Conservation (phyloP, 2,329 filamentous ascomycete species). For the Fusarium coicis region DNA sequence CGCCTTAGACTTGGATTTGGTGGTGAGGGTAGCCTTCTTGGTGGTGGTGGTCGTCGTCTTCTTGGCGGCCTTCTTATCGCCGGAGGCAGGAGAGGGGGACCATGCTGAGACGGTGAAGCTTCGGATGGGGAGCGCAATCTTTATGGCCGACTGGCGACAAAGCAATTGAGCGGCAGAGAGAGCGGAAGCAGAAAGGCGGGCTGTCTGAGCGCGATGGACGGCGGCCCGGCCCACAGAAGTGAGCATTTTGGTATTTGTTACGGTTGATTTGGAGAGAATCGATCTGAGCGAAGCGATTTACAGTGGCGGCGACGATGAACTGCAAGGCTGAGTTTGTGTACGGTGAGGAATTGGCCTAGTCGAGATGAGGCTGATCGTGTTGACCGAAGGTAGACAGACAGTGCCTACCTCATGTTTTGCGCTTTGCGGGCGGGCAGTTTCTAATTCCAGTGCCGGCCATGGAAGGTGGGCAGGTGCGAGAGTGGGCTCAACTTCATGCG, state of each 20-base stretch:
- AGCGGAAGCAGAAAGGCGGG: conserved; percentile 38
- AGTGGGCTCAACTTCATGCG: conserved; percentile 21
- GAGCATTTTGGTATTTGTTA: conserved; percentile 50
- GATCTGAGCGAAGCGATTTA: background rate
- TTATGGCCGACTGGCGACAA: conserved; percentile 28
- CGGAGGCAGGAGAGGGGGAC: conserved; percentile 40
- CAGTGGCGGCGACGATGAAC: background rate
- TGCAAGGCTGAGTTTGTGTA: conserved; percentile 21
- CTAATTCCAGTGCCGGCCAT: conserved; percentile 21
- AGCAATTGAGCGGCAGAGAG: conserved; percentile 39
- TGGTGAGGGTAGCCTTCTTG: conserved; percentile 37
- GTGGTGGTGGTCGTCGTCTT: conserved; percentile 28
- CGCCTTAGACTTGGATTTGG: conserved; percentile 12
- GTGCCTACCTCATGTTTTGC: conserved; percentile 25
- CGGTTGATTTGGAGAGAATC: background rate
- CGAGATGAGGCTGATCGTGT: conserved; percentile 30
- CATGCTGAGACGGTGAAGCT: conserved; percentile 48
- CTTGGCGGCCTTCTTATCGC: conserved; percentile 33
- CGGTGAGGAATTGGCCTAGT: conserved; percentile 14
- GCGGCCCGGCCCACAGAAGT: conserved; percentile 54
- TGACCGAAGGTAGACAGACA: background rate
- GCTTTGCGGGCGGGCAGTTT: conserved; percentile 15
- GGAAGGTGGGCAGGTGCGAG: conserved; percentile 10
- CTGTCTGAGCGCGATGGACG: conserved; percentile 48
- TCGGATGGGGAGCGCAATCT: conserved; percentile 39